Evolutionary conservation across 2,329 filamentous ascomycete genomes (phyloP).

Genomic region (Colletotrichum acutatum): DNA sequence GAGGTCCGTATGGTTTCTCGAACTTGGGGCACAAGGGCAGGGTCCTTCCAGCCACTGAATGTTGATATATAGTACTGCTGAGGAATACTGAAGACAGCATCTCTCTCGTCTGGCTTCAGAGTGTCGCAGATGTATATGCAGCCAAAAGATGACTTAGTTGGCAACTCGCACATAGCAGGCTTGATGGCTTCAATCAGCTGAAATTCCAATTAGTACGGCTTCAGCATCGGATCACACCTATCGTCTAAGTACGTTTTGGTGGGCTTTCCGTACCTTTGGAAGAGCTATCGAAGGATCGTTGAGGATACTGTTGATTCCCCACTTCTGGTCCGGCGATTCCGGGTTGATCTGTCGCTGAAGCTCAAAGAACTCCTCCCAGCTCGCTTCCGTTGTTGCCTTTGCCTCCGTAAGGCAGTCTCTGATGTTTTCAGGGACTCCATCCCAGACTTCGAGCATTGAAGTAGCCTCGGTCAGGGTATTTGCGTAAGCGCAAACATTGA

Average conservation of each 20-base stretch:
- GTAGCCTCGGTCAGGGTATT: background rate
- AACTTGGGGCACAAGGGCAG: too few species aligned
- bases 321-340: background rate
- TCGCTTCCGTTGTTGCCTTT: background rate
- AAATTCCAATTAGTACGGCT: background rate
- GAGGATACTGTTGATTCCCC: background rate
- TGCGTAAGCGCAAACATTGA: background rate
- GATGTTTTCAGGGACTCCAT: background rate
- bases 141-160: background rate
- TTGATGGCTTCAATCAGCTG: background rate
- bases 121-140: background rate
- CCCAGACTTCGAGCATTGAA: background rate
- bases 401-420: background rate
- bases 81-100: background rate
- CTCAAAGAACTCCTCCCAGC: background rate
- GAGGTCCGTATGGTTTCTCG: too few species aligned
- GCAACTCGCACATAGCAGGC: background rate
- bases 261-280: background rate
- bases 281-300: background rate
- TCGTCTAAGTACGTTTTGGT: too few species aligned
- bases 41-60: too few species aligned
- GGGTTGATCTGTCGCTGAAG: background rate
- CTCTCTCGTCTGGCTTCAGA: background rate
- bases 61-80: too few species aligned
- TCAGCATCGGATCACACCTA: background rate